A percentile compares a stretch with the other conserved stretches of the same genome.
Conservation (phyloP, 768 basidiomycete genomes). For the Galerina marginata region DNA sequence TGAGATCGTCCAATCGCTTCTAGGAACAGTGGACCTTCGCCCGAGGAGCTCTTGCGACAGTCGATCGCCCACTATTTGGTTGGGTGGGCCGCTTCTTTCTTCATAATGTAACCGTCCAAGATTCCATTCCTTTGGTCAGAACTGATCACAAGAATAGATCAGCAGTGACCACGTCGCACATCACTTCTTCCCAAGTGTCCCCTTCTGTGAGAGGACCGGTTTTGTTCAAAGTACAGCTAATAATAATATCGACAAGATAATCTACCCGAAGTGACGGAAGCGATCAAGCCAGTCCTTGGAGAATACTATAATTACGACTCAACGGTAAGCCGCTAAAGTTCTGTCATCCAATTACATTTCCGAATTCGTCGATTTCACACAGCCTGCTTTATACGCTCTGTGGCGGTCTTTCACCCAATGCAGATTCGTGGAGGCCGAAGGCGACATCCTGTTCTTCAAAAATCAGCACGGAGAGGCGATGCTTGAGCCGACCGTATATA, state of each 20-base stretch:
- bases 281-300: constrained; percentile 52
- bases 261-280: constrained; percentile 50
- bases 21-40: constrained; percentile 63
- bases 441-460: constrained; percentile 60
- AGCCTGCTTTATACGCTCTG: constrained; percentile 51
- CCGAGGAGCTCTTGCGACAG: constrained; percentile 63
- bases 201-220: constrained; percentile 54
- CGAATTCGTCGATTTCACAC: background rate
- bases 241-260: constrained; percentile 45
- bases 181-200: constrained; percentile 62
- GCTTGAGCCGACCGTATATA: constrained; percentile 12
- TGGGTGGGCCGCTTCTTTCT: constrained; percentile 64
- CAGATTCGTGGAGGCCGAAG: constrained; percentile 61
- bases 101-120: constrained; percentile 44
- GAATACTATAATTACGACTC: constrained; percentile 65
- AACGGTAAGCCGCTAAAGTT: constrained; percentile 42
- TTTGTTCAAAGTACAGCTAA: background rate
- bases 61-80: constrained; percentile 64
- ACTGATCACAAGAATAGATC: constrained; percentile 33
- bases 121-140: too few relatives aligned
- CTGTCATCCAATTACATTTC: background rate
- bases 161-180: constrained; percentile 60
- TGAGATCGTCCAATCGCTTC: background rate
- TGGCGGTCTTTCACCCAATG: constrained; percentile 67
- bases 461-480: constrained; percentile 50